Base-by-base conservation (phyloP, 2,329 filamentous ascomycete genomes). In the Aspergillus japonicus region DNA sequence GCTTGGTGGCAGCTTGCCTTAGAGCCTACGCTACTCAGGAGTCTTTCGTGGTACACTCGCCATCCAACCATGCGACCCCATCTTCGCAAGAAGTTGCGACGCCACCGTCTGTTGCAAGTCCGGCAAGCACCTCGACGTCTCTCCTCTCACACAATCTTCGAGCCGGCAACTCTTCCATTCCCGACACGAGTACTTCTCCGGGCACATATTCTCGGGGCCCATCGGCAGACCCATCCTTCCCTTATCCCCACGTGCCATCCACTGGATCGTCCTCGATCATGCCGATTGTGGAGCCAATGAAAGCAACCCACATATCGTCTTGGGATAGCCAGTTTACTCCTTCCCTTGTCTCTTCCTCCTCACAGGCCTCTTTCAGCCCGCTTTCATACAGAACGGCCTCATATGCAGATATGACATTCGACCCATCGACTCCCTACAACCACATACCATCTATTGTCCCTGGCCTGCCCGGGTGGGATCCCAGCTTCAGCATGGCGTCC, bases 1-100 rank as follows among this genome's bases (percentile, higher is more conserved):
- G 91, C 64, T 86, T 99, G 53, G 89, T 94, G 51, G 86, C 85
- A 59, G 92, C 93, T 12, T 96, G 93, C 69, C 81, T 98, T 69
- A 92, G 91, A 73, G 92, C 92, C 68, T 99, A 96, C 75, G 89
- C 93, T 63, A 85, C 80, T 7, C 81, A 82, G 24, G 79, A 83
- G 44, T 80, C 68, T 74, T 85, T 58, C 75, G 85, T 59, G 74
- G 83, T 61, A 75, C 84, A 61, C 71, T 84, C 60, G 67, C 81
- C 61, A 75, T 77, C 69, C 64, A 79, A 69, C 68, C 78, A 69
- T 66, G 75, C 73, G 47, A 79, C 77, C 19, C 77, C 77, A 4
- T 76, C 77, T 14, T 73, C 75, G 11, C 75, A 76, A 54, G 77
- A 76, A 21, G 64, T 74, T 26, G 70, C 69, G 50, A 75, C 74